Conservation (phyloP, 306 rosid species). For the Crotalaria pallida region DNA sequence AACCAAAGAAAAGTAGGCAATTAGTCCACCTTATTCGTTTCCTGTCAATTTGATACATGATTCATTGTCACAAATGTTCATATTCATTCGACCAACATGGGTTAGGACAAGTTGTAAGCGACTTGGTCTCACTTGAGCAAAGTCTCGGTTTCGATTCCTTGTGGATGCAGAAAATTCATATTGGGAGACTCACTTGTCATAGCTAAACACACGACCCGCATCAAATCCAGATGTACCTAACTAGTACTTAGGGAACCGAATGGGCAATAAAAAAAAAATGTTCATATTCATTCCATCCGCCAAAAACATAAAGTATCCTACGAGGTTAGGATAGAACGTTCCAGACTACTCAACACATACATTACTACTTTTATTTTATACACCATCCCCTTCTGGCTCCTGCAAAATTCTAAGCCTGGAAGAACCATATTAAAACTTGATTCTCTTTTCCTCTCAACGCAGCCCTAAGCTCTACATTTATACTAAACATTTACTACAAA, state of each 20-base stretch:
- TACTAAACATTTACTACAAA: neutral
- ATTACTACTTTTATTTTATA: neutral
- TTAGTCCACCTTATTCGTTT: neutral
- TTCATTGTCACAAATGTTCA: slow-evolving; percentile 1
- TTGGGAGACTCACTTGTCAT: too few relatives aligned
- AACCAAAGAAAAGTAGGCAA: neutral
- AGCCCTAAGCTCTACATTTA: slow-evolving; percentile 27
- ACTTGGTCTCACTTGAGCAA: too few relatives aligned
- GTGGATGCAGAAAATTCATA: too few relatives aligned
- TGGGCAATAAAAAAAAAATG: too few relatives aligned
- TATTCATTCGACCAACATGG: too few relatives aligned
- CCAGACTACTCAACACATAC: slow-evolving; percentile 7
- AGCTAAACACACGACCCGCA: too few relatives aligned
- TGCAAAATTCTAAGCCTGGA: slow-evolving; percentile 24
- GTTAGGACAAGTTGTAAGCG: too few relatives aligned
- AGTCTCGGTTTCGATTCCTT: too few relatives aligned
- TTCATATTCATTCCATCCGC: slow-evolving; percentile 1
- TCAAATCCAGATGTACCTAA: too few relatives aligned
- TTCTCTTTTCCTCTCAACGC: slow-evolving; percentile 28
- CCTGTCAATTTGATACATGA: neutral
- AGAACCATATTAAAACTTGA: slow-evolving; percentile 39
- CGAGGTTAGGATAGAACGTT: slow-evolving; percentile 10
- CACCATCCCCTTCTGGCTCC: slow-evolving; percentile 11
- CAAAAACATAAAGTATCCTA: slow-evolving; percentile 1
- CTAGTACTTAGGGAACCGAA: too few relatives aligned